Percentiles rank a stretch among this genome's conserved stretches.
Evolutionary conservation across 495 filamentous ascomycete genomes (phyloP).

Genomic region (Amniculicola lignicola): DNA sequence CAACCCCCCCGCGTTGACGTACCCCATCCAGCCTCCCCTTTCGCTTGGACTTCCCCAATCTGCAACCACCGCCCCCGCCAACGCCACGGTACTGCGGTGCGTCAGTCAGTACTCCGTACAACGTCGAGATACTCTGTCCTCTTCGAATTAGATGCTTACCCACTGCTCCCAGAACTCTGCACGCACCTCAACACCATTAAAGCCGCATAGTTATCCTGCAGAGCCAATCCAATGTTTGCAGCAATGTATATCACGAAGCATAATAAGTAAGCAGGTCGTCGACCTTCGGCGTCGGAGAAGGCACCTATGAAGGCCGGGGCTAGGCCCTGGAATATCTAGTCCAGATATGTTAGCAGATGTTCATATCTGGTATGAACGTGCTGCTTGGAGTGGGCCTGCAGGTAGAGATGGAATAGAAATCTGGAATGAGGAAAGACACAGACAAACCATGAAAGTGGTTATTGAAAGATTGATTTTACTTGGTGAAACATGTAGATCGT

Average conservation of each 20-base stretch:
- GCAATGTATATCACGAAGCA: slow-evolving; percentile 43
- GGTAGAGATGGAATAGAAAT: not conserved
- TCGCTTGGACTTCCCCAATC: slow-evolving; percentile 40
- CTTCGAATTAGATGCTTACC: too few relatives aligned
- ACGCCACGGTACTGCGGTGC: slow-evolving; percentile 37
- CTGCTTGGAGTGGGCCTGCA: too few relatives aligned
- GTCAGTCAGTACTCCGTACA: too few relatives aligned
- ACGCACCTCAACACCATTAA: slow-evolving; percentile 36
- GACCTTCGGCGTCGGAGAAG: slow-evolving; percentile 48
- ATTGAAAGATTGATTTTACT: slow-evolving; percentile 56
- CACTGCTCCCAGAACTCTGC: slow-evolving; percentile 38
- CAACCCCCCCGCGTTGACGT: slow-evolving; percentile 21
- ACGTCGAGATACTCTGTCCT: too few relatives aligned
- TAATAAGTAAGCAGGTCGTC: slow-evolving; percentile 44
- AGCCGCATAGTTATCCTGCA: slow-evolving; percentile 38
- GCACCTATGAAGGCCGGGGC: slow-evolving; percentile 49
- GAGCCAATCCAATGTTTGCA: slow-evolving; percentile 44
- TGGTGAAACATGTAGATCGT: slow-evolving; percentile 55
- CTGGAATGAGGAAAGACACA: not conserved
- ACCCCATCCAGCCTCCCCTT: slow-evolving; percentile 42
- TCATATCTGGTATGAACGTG: too few relatives aligned
- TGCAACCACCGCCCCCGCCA: slow-evolving; percentile 41
- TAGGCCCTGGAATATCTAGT: slow-evolving; percentile 50
- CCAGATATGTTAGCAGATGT: not conserved
- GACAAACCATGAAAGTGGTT: slow-evolving; percentile 38